Evolutionary conservation across 2,329 filamentous ascomycete genomes (phyloP).

Genomic region (Neonectria neomacrospora): DNA sequence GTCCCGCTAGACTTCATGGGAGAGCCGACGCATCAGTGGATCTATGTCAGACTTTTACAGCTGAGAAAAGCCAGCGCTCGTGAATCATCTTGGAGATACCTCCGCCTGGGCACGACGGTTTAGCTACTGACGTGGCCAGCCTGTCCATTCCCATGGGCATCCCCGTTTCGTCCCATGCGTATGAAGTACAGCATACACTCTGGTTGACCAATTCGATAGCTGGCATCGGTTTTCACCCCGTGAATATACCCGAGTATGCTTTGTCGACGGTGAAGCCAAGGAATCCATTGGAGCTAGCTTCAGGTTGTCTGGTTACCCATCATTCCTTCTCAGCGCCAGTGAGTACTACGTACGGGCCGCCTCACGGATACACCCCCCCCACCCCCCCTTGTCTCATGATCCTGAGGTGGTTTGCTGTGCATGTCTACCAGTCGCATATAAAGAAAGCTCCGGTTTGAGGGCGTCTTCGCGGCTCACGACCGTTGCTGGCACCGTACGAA

Average conservation of each 20-base stretch:
- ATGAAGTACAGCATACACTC: not conserved
- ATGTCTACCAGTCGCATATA: conserved; percentile 7
- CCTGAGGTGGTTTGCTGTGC: not conserved
- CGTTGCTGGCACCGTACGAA: not conserved
- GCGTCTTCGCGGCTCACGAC: not conserved
- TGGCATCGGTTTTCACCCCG: not conserved
- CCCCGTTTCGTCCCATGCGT: not conserved
- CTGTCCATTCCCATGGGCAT: not conserved
- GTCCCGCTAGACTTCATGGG: not conserved
- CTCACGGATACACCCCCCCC: conserved; percentile 8
- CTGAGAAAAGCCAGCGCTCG: not conserved
- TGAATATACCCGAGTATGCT: not conserved
- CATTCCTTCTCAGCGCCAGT: conserved; percentile 8
- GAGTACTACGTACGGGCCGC: not conserved
- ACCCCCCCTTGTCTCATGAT: not conserved
- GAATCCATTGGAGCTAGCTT: not conserved
- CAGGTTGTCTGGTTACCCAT: conserved; percentile 1
- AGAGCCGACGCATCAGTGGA: not conserved
- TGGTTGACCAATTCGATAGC: not conserved
- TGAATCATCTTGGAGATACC: not conserved
- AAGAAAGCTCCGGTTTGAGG: conserved; percentile 1
- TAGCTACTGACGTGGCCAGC: not conserved
- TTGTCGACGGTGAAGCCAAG: not conserved
- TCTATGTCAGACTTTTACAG: not conserved
- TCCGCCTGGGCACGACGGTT: not conserved